Conservation (phyloP, 2,329 filamentous ascomycete genomes). For the Paraphaeosphaeria minitans region DNA sequence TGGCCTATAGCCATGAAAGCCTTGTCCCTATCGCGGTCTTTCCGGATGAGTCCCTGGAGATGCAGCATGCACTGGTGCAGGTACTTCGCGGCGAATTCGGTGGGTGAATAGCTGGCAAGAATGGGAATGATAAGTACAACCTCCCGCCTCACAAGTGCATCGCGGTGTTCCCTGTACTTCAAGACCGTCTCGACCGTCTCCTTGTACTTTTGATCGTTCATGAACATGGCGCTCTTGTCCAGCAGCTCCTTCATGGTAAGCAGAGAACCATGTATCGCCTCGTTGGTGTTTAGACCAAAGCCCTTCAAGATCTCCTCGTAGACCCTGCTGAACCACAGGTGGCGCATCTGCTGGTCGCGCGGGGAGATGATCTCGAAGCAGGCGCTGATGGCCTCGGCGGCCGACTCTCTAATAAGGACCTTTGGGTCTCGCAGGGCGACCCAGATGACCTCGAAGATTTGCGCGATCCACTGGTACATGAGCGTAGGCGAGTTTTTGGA, state of each 20-base stretch:
- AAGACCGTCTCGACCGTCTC: conserved; percentile 93
- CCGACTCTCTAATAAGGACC: conserved; percentile 88
- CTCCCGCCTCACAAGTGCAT: conserved; percentile 84
- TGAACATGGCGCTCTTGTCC: conserved; percentile 97
- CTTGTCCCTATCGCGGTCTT: conserved; percentile 86
- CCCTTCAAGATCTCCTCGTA: conserved; percentile 83
- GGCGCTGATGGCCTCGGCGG: conserved; percentile 89
- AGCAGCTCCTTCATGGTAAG: conserved; percentile 91
- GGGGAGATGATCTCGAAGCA: conserved; percentile 96
- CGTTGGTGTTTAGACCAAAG: conserved; percentile 76
- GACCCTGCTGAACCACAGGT: conserved; percentile 87
- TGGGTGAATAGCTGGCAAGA: conserved; percentile 87
- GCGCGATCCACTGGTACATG: conserved; percentile 93
- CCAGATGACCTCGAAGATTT: conserved; percentile 96
- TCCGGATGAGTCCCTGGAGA: conserved; percentile 89
- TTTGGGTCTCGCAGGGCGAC: conserved; percentile 87
- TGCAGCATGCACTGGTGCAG: conserved; percentile 98
- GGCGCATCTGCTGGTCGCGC: conserved; percentile 85
- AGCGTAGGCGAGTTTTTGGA: conserved; percentile 92
- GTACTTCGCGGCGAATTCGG: conserved; percentile 85
- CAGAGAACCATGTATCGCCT: conserved; percentile 91
- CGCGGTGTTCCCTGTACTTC: conserved; percentile 89
- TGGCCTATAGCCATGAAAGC: conserved; percentile 96
- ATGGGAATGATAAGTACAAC: conserved; percentile 91
- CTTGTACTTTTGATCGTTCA: conserved; percentile 86